A percentile compares a stretch with the other conserved stretches of the same genome.
phyloP scores from a whole-genome alignment of 108 stramenopile genomes.

The Nannochloropsis gaditana region DNA sequence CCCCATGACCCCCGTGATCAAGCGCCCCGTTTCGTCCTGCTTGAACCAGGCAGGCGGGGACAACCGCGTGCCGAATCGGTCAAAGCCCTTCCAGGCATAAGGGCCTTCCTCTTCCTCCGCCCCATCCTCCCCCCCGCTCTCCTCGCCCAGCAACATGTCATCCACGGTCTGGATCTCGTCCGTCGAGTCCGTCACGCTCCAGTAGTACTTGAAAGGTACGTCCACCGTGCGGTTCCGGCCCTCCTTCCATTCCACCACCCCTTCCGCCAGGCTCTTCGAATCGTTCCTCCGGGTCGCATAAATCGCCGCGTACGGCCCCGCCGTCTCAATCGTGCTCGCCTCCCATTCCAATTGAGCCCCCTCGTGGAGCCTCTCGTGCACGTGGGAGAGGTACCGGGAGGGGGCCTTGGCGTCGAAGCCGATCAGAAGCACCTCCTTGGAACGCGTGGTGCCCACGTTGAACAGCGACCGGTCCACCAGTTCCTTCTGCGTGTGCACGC shows the following conservation, averaged over 20 bases:
- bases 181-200: conserved; percentile 12
- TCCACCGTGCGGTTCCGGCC: neutral
- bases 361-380: neutral
- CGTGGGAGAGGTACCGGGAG: neutral
- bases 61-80: neutral
- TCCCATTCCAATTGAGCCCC: neutral
- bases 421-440: neutral
- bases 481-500: neutral
- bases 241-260: conserved; percentile 15
- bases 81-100: neutral
- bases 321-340: neutral
- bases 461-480: conserved; percentile 3
- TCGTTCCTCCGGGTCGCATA: neutral
- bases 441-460: neutral
- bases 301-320: neutral
- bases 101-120: neutral
- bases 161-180: conserved; percentile 1
- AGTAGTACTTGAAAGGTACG: neutral
- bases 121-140: neutral
- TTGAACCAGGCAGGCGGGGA: neutral
- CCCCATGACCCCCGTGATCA: neutral
- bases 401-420: conserved; percentile 7
- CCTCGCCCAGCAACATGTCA: neutral
- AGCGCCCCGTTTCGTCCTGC: neutral
- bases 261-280: neutral